phyloP scores from a whole-genome alignment of 2,329 filamentous ascomycete genomes.

The Coniochaeta pulveracea region DNA sequence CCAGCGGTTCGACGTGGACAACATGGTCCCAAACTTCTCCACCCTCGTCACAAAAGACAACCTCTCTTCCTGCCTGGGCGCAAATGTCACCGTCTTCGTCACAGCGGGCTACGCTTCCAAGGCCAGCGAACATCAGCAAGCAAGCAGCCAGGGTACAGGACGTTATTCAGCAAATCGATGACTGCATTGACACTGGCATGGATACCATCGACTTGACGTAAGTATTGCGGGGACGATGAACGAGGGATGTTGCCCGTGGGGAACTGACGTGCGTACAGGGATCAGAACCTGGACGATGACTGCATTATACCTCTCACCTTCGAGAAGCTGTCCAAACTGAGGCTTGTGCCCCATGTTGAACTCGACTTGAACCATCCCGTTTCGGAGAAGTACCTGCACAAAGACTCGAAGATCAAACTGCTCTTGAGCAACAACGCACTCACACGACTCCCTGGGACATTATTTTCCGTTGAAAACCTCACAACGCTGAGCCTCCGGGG shows the following conservation, averaged over 20 bases:
- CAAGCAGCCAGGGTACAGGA: conserved; percentile 1
- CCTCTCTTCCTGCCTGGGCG: too few relatives aligned
- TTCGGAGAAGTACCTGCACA: conserved; percentile 25
- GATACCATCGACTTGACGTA: too few relatives aligned
- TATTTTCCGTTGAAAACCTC: conserved; percentile 51
- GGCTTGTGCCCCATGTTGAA: background rate
- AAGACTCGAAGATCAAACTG: conserved; percentile 47
- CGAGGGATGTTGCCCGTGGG: too few relatives aligned
- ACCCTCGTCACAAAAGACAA: too few relatives aligned
- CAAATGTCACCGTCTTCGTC: too few relatives aligned
- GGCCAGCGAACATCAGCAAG: too few relatives aligned
- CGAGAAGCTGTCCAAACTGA: background rate
- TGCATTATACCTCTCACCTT: background rate
- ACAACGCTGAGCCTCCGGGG: conserved; percentile 55
- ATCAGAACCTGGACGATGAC: background rate
- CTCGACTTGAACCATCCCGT: conserved; percentile 24
- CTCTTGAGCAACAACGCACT: conserved; percentile 51
- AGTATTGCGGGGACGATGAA: too few relatives aligned
- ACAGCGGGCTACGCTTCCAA: too few relatives aligned
- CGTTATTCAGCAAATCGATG: background rate
- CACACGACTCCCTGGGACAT: conserved; percentile 39
- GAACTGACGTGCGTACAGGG: background rate
- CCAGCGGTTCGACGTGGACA: too few relatives aligned
- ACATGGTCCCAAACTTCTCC: too few relatives aligned
- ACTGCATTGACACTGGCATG: background rate